Base-by-base conservation (phyloP, 179 eudicot genomes). In the Nepenthes alata region DNA sequence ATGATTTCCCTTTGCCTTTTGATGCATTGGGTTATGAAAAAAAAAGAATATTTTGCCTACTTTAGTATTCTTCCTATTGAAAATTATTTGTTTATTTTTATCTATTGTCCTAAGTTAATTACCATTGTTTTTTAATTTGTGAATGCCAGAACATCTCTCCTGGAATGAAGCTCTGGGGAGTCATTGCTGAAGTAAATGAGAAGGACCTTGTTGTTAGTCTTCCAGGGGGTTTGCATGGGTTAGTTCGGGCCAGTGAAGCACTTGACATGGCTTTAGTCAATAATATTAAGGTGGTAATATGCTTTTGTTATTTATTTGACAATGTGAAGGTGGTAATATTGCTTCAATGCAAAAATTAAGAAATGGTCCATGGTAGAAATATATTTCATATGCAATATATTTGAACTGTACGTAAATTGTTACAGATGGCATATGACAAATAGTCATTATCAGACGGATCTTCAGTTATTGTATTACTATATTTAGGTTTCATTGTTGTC, bases 101-200 rank as follows among this genome's bases (percentile, higher is more conserved):
- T 54, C 0, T 15, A 15, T 14, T 54, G 36, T 12, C 37, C 11
- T 15, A 0, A 15, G 15, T 5, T 15, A 54, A 2, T 51, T 37
- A 34, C n/a, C 13, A 8, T 53, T 48, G 39, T 44, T 3, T 6
- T 14, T n/a, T 75, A 58, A 37, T 72, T 35, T 57, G 5, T 71
- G 60, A 57, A 53, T 63, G 55, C 67, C 80, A 93, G 99, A 94
- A 94, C 75, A 68, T 94, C 37, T 71, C 91, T 65, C 74, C 85
- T 64, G 99, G 99, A 69, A 94, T 94, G 99, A 94, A 87, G 78
- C 71, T 94, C 12, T 94, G 82, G 95, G 99, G 99, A 77, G 90
- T 85, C 63, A 69, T 94, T 73, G 68, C 87, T 11, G 99, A 94
- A 75, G 81, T 90, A 36, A 87, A 90, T 73, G 83, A 83, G 70